Evolutionary conservation across 2,329 filamentous ascomycete genomes (phyloP), one percentile per base, ranked within the genome.

Genomic region (Penicillium sp.): DNA sequence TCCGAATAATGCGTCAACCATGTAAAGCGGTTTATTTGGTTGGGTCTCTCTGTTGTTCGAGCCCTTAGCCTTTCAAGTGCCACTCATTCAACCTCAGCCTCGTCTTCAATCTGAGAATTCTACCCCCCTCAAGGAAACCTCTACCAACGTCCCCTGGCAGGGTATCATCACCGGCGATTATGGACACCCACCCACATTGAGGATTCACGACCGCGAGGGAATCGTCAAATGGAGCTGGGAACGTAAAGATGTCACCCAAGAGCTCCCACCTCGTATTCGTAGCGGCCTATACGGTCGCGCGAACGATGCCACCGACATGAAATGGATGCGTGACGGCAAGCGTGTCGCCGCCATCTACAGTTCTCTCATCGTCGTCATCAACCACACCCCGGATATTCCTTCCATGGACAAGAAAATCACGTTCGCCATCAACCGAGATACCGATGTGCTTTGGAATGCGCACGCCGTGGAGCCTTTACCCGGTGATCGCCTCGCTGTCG

Each of bases 241-340:
- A 13, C 62, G 62, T 11, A 34, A 55, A 38, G 55, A 64, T 32
- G 61, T 65, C 8, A 54, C 24, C 1, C 63, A 65, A 22, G 16
- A 48, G 13, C 42, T 65, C 0, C 63, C 63, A 3, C 36, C 46
- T 0, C 38, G 43, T 9, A 21, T 65, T 2, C 40, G 50, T 21
- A 47, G 48, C 2, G 63, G 61, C 42, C 56, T 65, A 11, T 58
- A 52, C 31, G 52, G 47, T 18, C 22, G 39, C 6, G 61, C 63
- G 40, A 62, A 65, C 52, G 63, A 65, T 34, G 61, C 63, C 13
- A 65, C 61, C 13, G 63, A 65, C 14, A 40, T 65, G n/a, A 65
- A 64, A 49, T 65, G 55, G 48, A 60, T 65, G 48, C 51, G 52
- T 11, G 59, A 60, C 21, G 63, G 63, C 2, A 57, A 54, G 8